Evolutionary conservation across 2,329 filamentous ascomycete species (phyloP).

Genomic region (Amauroascus niger): DNA sequence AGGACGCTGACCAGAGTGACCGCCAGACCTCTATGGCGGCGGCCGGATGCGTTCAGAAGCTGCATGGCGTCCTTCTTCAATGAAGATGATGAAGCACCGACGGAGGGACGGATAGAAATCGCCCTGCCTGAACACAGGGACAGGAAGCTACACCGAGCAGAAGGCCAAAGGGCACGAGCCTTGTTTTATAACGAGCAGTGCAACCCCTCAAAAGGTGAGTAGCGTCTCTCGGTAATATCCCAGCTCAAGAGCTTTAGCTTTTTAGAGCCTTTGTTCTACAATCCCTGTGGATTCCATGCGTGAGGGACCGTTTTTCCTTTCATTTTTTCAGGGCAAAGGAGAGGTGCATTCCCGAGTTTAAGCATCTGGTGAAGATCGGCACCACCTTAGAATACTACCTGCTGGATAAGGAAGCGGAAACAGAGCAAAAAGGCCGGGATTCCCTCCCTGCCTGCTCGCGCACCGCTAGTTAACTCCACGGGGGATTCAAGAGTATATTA

Average conservation of each 20-base stretch:
- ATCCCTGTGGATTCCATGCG: conserved; percentile 6
- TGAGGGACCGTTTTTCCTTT: conserved; percentile 9
- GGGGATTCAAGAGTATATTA: too few species aligned
- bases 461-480: not conserved
- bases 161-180: not conserved
- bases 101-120: not conserved
- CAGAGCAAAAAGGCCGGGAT: not conserved
- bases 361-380: not conserved
- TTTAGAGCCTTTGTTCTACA: not conserved
- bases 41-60: conserved; percentile 2
- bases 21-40: conserved; percentile 3
- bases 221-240: not conserved
- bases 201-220: not conserved
- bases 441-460: not conserved
- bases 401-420: not conserved
- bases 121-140: conserved; percentile 4
- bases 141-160: not conserved
- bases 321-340: too few species aligned
- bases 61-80: conserved; percentile 14
- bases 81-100: not conserved
- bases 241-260: not conserved
- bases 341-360: not conserved
- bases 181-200: conserved; percentile 1
- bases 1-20: conserved; percentile 11
- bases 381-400: conserved; percentile 6